Evolutionary conservation across 805 yeast species (phyloP).

Genomic region (Saccharomycopsis fibuligera): DNA sequence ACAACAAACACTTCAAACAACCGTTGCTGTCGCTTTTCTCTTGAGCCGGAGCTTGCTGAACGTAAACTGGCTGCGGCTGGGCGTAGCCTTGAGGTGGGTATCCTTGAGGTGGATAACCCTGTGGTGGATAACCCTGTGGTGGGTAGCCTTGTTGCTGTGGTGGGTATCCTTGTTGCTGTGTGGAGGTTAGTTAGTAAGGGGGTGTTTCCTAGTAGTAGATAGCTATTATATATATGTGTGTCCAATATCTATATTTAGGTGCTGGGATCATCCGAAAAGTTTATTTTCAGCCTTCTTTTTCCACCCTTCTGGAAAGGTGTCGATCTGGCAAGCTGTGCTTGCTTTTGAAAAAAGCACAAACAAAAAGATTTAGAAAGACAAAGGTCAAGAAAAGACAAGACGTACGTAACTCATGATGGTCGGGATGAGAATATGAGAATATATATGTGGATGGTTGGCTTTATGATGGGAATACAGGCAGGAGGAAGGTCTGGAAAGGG

Average conservation of each 20-base stretch:
- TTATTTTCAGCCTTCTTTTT: too few species aligned
- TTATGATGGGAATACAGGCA: too few species aligned
- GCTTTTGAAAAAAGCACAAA: too few species aligned
- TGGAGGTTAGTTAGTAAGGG: conserved; percentile 2
- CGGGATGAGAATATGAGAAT: too few species aligned
- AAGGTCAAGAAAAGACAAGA: not conserved
- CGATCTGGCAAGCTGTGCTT: too few species aligned
- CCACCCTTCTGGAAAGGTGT: too few species aligned
- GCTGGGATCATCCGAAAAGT: too few species aligned
- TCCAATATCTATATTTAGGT: too few species aligned
- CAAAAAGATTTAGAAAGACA: too few species aligned
- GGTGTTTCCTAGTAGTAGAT: too few species aligned
- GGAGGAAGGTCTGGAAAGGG: not conserved
- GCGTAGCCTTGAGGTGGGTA: conserved; percentile 13
- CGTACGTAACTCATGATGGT: conserved; percentile 11
- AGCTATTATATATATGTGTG: too few species aligned
- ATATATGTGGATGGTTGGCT: too few species aligned
- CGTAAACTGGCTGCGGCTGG: conserved; percentile 19
- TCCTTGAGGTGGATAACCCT: conserved; percentile 20
- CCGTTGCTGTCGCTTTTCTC: conserved; percentile 12
- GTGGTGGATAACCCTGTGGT: conserved; percentile 19
- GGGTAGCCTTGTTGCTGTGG: conserved; percentile 17
- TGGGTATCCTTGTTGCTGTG: conserved; percentile 3
- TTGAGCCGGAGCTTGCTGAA: conserved; percentile 21
- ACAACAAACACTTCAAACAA: conserved; percentile 22